phyloP scores from a whole-genome alignment of 352 stramenopile genomes.

The Globisporangium cederbergense region DNA sequence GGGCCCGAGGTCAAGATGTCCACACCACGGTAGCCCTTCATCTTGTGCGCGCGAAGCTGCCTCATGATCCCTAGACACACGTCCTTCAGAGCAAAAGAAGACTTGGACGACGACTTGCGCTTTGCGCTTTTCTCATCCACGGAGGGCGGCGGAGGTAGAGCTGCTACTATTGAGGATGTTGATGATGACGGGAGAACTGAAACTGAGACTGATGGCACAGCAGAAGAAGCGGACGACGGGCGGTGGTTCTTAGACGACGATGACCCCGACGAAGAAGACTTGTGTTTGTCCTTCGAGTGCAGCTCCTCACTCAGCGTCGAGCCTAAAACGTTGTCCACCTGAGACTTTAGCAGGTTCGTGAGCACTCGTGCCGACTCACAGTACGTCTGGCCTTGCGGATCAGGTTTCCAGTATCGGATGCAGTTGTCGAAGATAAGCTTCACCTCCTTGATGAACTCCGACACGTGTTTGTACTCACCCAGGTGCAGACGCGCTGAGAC shows the following conservation, averaged over 20 bases:
- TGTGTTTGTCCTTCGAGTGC: conserved; percentile 37
- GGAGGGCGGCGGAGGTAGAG: not conserved
- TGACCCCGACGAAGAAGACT: conserved; percentile 25
- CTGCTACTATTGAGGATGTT: not conserved
- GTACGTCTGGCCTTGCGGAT: conserved; percentile 76
- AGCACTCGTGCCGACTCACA: conserved; percentile 71
- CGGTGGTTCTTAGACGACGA: conserved; percentile 20
- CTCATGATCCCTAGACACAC: conserved; percentile 69
- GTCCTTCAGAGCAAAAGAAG: conserved; percentile 53
- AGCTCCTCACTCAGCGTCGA: conserved; percentile 23
- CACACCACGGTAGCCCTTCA: conserved; percentile 80
- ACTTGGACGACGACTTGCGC: conserved; percentile 40
- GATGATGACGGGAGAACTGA: not conserved
- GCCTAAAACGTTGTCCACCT: conserved; percentile 36
- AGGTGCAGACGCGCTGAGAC: conserved; percentile 71
- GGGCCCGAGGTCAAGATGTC: conserved; percentile 77
- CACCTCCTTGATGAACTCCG: conserved; percentile 57
- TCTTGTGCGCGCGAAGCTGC: conserved; percentile 73
- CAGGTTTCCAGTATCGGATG: conserved; percentile 72
- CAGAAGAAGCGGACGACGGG: conserved; percentile 24
- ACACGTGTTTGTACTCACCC: conserved; percentile 54
- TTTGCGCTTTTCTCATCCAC: conserved; percentile 24
- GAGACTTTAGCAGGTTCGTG: conserved; percentile 45
- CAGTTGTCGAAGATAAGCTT: conserved; percentile 87
- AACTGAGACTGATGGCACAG: conserved; percentile 1